Conservation (phyloP, 768 basidiomycete genomes). For the Lactarius trivialis region DNA sequence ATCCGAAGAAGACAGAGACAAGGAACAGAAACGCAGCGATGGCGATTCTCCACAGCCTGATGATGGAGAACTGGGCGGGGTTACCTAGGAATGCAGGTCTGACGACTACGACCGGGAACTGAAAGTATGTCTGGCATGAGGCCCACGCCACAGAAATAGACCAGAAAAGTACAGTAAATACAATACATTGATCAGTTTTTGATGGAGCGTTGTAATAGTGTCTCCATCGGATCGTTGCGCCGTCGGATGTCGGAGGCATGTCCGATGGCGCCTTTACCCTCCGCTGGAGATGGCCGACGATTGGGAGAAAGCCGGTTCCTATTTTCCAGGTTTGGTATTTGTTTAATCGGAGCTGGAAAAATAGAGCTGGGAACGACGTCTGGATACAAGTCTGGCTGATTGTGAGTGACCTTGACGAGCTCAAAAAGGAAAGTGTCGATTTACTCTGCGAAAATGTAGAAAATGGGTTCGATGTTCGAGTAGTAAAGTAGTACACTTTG, state of each 20-base stretch:
- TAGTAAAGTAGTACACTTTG: not conserved
- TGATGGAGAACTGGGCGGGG: constrained; percentile 68
- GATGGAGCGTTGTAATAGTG: not conserved
- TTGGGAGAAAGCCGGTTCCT: not conserved
- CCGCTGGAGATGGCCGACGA: not conserved
- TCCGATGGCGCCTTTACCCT: too few relatives aligned
- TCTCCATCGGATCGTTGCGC: too few relatives aligned
- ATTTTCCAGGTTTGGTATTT: not conserved
- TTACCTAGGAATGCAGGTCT: constrained; percentile 60
- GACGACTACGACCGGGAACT: constrained; percentile 64
- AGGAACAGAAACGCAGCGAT: constrained; percentile 24
- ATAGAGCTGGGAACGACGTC: not conserved
- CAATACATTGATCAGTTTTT: not conserved
- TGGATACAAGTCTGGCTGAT: not conserved
- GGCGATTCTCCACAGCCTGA: constrained; percentile 37
- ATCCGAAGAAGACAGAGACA: constrained; percentile 24
- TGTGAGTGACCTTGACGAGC: not conserved
- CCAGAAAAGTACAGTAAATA: not conserved
- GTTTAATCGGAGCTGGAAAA: not conserved
- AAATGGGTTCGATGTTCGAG: not conserved
- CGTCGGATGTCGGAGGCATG: too few relatives aligned
- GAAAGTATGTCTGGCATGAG: constrained; percentile 49
- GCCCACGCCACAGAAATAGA: too few relatives aligned
- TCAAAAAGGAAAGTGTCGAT: not conserved
- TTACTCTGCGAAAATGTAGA: not conserved